Evolutionary conservation across 192 early-diverging fungal genomes (phyloP).

Genomic region (Dissophora ornata): DNA sequence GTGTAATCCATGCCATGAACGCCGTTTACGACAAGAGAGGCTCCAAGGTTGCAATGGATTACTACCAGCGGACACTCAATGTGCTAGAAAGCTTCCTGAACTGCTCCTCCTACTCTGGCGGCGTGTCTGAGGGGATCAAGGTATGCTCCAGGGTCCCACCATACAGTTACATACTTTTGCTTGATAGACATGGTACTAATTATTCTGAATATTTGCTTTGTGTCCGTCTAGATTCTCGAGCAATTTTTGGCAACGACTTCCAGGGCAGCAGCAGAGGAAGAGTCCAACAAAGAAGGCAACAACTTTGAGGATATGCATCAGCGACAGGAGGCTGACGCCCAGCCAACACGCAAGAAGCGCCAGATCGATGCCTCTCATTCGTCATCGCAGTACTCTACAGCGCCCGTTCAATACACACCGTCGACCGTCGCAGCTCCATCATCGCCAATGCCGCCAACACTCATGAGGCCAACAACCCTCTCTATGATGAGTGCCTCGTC

Average conservation of each 20-base stretch:
- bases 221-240: slow-evolving; percentile 45
- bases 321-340: slow-evolving; percentile 17
- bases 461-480: slow-evolving; percentile 22
- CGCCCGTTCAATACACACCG: slow-evolving; percentile 15
- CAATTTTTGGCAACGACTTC: slow-evolving; percentile 45
- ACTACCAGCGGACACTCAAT: slow-evolving; percentile 41
- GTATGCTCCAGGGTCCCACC: not conserved
- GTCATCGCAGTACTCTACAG: slow-evolving; percentile 1
- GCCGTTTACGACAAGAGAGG: slow-evolving; percentile 52
- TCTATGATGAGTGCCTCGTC: slow-evolving; percentile 13
- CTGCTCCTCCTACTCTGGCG: slow-evolving; percentile 42
- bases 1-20: slow-evolving; percentile 53
- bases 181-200: too few species aligned
- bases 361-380: slow-evolving; percentile 15
- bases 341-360: slow-evolving; percentile 46
- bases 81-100: slow-evolving; percentile 39
- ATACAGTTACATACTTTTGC: not conserved
- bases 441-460: not conserved
- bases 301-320: slow-evolving; percentile 6
- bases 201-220: not conserved
- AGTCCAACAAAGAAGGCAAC: slow-evolving; percentile 6
- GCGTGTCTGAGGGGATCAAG: slow-evolving; percentile 49
- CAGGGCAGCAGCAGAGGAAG: slow-evolving; percentile 39
- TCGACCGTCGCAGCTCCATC: not conserved
- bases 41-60: slow-evolving; percentile 48